These are phyloP conservation scores for Ricinus communis DNA, from an alignment of 345 rosid genomes.

Conservation along the genomic window DNA sequence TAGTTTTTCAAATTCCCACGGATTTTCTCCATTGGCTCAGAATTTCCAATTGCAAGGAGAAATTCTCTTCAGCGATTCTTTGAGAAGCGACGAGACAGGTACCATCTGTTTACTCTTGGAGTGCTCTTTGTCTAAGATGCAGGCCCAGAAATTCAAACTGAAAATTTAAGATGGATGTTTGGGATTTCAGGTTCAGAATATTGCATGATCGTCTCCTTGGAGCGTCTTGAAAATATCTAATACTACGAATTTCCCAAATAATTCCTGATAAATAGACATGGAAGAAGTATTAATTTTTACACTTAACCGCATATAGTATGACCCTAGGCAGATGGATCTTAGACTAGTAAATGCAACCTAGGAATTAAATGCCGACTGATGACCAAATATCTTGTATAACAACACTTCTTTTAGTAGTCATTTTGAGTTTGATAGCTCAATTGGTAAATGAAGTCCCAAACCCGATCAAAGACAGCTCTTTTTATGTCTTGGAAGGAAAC, in stretches of 20 bases:
- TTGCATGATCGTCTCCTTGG: neutral
- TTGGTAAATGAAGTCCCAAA: too few species aligned
- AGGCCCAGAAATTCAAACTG: neutral
- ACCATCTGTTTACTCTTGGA: constrained; percentile 2
- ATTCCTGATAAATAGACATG: neutral
- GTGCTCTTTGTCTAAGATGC: neutral
- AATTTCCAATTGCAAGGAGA: constrained; percentile 81
- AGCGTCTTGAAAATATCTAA: neutral
- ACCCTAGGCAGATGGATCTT: too few species aligned
- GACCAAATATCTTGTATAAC: neutral
- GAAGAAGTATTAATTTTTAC: neutral
- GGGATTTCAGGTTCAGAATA: neutral
- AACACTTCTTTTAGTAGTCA: too few species aligned
- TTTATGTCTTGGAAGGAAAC: too few species aligned
- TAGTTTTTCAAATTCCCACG: constrained; percentile 4
- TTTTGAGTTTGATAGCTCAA: too few species aligned
- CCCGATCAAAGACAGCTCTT: neutral
- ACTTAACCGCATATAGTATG: neutral
- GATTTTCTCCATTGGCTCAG: constrained; percentile 38
- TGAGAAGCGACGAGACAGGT: constrained; percentile 94
- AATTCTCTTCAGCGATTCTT: constrained; percentile 88
- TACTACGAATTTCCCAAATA: neutral
- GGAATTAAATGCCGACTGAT: neutral
- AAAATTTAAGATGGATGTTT: neutral
- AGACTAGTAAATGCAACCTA: neutral